Base-by-base conservation (phyloP, 2,329 filamentous ascomycete species). In the Botrytis deweyae region DNA sequence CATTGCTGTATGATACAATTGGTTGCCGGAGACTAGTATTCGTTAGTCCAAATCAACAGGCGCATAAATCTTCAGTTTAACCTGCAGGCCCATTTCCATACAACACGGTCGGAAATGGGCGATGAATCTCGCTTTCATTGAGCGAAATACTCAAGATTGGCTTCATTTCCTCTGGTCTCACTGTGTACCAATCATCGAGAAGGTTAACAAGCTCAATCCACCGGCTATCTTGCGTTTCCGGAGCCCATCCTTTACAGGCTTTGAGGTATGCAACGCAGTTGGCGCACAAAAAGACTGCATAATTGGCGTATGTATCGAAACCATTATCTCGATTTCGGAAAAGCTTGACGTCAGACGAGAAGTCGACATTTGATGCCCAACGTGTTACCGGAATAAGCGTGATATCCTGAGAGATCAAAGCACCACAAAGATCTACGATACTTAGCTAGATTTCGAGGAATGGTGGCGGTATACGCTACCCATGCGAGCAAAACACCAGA, bases 401-500 rank as follows among this genome's bases (percentile, higher is more conserved):
- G 72, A 83, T 83, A 75, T 86, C 84, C 46, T 85, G 85, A 7
- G 85, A 86, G 12, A 88, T 87, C 9, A 88, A 81, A 0, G 85
- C 86, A n/a, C 86, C 86, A 72, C 85, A 87, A 38, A 87, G 84
- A 76, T 87, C 83, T 83, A 33, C 44, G 44, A 59, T 46, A 38
- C 6, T 65, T 3, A 40, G 44, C 22, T n/a, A 36, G n/a, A 66
- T 63, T 65, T 36, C 20, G 36, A 70, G 3, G 52, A 40, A 44
- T 6, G 74, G 76, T 66, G 73, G 83, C 81, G 85, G 33, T 38
- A 14, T 44, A 44, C 61, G n/a, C 33, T 63, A 63, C 61, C 33
- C 86, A 88, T 88, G 12, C 86, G 82, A 0, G 85, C 86, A 79
- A 87, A 88, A 72, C 85, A 87, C 86, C 86, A 88, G 74, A 88